Conservation (phyloP, 495 filamentous ascomycete genomes). For the Cenococcum geophilum region DNA sequence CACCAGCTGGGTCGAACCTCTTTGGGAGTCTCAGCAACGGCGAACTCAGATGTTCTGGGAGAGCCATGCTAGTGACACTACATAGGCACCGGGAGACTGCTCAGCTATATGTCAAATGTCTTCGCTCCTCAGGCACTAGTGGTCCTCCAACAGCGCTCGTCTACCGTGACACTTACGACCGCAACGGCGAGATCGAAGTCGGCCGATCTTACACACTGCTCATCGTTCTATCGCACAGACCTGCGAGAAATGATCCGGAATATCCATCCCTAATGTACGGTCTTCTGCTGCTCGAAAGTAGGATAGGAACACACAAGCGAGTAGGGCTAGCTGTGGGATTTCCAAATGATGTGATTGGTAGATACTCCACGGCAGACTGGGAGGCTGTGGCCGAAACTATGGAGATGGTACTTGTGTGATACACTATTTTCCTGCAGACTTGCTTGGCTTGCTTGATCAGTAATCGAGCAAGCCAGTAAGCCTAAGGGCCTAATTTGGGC, state of each 20-base stretch:
- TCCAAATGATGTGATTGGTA: background rate
- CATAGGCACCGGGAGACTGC: background rate
- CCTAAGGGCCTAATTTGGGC: no score
- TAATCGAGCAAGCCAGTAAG: no score
- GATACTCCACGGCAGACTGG: background rate
- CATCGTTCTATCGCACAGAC: background rate
- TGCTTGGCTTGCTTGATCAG: no score
- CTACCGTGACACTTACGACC: background rate
- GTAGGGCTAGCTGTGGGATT: background rate
- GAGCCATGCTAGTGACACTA: background rate
- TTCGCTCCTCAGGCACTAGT: background rate
- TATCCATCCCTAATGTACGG: conserved; percentile 1
- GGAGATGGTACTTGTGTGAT: no score
- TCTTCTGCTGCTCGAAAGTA: background rate
- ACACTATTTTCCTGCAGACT: no score
- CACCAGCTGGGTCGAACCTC: background rate
- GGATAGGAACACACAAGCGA: background rate
- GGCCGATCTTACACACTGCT: background rate
- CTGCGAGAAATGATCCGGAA: background rate
- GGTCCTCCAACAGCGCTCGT: background rate
- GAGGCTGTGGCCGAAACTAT: no score
- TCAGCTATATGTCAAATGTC: background rate
- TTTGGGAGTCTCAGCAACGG: background rate
- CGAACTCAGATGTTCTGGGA: background rate
- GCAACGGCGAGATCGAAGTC: background rate